phyloP scores from a whole-genome alignment of 495 filamentous ascomycete genomes.

The Penicillium cataractarum region DNA sequence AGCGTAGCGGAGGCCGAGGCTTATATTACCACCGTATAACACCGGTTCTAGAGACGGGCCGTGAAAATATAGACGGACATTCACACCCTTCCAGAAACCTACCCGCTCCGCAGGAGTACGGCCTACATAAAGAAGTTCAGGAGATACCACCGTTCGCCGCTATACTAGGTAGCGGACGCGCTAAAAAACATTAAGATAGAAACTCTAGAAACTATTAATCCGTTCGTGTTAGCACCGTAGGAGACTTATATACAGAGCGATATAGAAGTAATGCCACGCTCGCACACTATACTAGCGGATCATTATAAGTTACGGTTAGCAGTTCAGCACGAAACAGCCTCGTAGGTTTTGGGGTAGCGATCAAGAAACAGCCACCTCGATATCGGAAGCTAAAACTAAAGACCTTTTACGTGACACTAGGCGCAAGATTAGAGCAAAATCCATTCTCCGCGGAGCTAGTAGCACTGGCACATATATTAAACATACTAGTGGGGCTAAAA shows the following conservation, averaged over 20 bases:
- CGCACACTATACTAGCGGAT: slow-evolving; percentile 11
- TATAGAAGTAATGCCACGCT: slow-evolving; percentile 2
- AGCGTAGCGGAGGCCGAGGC: slow-evolving; percentile 15
- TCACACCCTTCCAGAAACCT: slow-evolving; percentile 25
- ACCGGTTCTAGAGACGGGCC: slow-evolving; percentile 27
- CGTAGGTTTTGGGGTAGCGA: slow-evolving; percentile 20
- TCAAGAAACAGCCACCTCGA: slow-evolving; percentile 17
- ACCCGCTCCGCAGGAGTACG: slow-evolving; percentile 26
- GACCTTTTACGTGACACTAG: slow-evolving; percentile 15
- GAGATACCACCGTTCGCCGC: slow-evolving; percentile 20
- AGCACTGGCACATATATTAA: slow-evolving; percentile 12
- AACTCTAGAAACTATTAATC: too few species aligned
- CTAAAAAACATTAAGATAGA: too few species aligned
- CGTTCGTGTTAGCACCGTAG: slow-evolving; percentile 11
- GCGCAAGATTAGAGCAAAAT: slow-evolving; percentile 17
- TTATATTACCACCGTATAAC: slow-evolving; percentile 25
- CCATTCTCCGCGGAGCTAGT: slow-evolving; percentile 18
- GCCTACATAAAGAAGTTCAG: slow-evolving; percentile 19
- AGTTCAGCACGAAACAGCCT: slow-evolving; percentile 20
- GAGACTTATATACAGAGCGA: slow-evolving; percentile 14
- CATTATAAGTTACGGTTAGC: slow-evolving; percentile 15
- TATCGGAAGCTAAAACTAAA: slow-evolving; percentile 19
- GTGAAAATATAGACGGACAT: slow-evolving; percentile 31
- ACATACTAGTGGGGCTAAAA: slow-evolving; percentile 16
- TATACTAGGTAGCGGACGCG: slow-evolving; percentile 18